Evolutionary conservation across 441 rosid genomes (phyloP).

Genomic region (Gossypium gossypioides): DNA sequence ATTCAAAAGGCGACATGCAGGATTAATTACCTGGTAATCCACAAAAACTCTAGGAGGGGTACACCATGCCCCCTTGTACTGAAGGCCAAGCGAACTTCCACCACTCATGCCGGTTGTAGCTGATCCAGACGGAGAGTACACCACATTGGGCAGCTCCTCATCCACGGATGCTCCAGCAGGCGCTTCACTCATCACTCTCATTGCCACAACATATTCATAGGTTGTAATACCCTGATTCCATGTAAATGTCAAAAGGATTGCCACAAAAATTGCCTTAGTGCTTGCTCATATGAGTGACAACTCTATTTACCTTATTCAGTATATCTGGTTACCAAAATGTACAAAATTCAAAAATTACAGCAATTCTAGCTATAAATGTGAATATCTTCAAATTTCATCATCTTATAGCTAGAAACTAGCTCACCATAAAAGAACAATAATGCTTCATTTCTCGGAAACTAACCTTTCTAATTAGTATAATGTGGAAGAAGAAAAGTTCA

Average conservation of each 20-base stretch:
- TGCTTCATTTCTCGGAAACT: conserved; percentile 8
- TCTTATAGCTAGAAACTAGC: not conserved
- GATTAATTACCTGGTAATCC: conserved; percentile 52
- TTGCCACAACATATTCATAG: conserved; percentile 68
- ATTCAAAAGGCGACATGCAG: not conserved
- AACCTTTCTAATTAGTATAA: conserved; percentile 56
- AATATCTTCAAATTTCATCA: not conserved
- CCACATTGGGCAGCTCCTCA: conserved; percentile 46
- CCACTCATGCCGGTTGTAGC: conserved; percentile 67
- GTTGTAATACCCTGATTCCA: conserved; percentile 56
- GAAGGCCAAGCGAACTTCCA: conserved; percentile 60
- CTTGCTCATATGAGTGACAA: not conserved
- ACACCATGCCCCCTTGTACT: conserved; percentile 68
- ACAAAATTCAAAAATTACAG: not conserved
- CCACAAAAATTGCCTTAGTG: not conserved
- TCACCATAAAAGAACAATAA: conserved; percentile 5
- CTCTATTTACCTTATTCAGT: not conserved
- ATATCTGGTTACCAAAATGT: not conserved
- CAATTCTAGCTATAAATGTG: not conserved
- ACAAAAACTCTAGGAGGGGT: conserved; percentile 74
- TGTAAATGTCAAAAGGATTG: not conserved
- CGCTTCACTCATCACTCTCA: conserved; percentile 74
- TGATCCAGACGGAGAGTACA: conserved; percentile 62
- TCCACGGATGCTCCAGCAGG: conserved; percentile 56
- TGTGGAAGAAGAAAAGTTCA: conserved; percentile 62